Evolutionary conservation across 306 rosid species (phyloP), one percentile per base, ranked within the genome.

Genomic region (Abrus pulchellus): DNA sequence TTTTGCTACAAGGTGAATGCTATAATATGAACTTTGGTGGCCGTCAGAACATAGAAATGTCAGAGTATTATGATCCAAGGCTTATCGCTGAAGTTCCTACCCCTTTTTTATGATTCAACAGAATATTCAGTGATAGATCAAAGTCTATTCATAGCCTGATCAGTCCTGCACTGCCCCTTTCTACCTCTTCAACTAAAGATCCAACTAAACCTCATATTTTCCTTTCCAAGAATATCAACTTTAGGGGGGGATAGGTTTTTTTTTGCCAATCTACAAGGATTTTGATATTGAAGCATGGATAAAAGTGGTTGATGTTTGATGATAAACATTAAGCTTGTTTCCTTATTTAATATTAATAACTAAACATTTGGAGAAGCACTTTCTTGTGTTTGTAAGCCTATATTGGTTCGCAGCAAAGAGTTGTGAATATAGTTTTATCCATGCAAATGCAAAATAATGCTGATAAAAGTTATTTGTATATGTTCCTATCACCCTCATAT

Each of bases 141-240:
- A 74, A 81, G 97, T 78, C 92, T 90, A 49, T 93, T 84, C 68
- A 88, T 89, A 52, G 86, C 82, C 68, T 86, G 85, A 91, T 68
- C 33, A 20, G 79, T 73, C 43, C 14, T 67, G 52, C 54, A 38
- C 66, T 9, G 20, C 81, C 47, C 71, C 67, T 74, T 48, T 72
- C 53, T 55, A 34, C 74, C 30, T 73, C 85, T 48, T 73, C 83
- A 72, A 54, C 71, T 66, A 84, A 69, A 59, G 2, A 40, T 68
- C 63, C 71, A 66, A 64, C 50, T 29, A 6, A 62, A 41, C 74
- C 38, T 33, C 41, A 75, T 66, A 72, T 68, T 29, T 68, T 10
- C 14, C 55, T 41, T 47, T 48, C 48, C 70, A 64, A 53, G 62
- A 66, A 81, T 52, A 86, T 82, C 77, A 75, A 53, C 50, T 9